A percentile compares a stretch with the other conserved stretches of the same genome.
phyloP scores from a whole-genome alignment of 2,329 filamentous ascomycete genomes.

The Drechslerella coelobrocha region DNA sequence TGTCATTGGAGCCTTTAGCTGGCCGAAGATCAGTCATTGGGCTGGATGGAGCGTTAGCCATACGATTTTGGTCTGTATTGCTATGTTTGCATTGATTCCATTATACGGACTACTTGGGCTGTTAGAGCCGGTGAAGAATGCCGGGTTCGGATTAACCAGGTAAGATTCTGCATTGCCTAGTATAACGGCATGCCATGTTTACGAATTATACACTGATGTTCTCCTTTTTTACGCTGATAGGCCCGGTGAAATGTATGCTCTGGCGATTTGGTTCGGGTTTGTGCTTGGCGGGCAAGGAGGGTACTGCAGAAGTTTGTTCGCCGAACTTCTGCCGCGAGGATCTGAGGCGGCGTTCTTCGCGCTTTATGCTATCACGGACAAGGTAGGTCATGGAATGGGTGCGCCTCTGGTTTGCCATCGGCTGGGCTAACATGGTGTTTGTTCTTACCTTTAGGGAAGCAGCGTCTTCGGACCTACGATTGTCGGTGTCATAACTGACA shows the following conservation, averaged over 20 bases:
- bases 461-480: slow-evolving; percentile 93
- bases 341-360: slow-evolving; percentile 97
- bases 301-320: slow-evolving; percentile 90
- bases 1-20: slow-evolving; percentile 85
- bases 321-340: slow-evolving; percentile 90
- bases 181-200: not conserved
- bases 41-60: slow-evolving; percentile 78
- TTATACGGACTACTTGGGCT: slow-evolving; percentile 89
- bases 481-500: slow-evolving; percentile 89
- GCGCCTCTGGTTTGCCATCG: not conserved
- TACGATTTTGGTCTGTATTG: slow-evolving; percentile 90
- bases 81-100: slow-evolving; percentile 88
- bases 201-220: not conserved
- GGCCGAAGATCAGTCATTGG: slow-evolving; percentile 77
- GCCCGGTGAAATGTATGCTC: slow-evolving; percentile 94
- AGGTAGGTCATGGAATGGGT: slow-evolving; percentile 59
- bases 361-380: slow-evolving; percentile 96
- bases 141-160: slow-evolving; percentile 74
- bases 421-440: not conserved
- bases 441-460: slow-evolving; percentile 43
- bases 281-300: slow-evolving; percentile 90
- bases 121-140: slow-evolving; percentile 75
- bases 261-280: slow-evolving; percentile 89
- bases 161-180: not conserved
- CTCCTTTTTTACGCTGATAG: slow-evolving; percentile 66